phyloP scores from a whole-genome alignment of 768 basidiomycete genomes.

The Cystoderma amianthinum region DNA sequence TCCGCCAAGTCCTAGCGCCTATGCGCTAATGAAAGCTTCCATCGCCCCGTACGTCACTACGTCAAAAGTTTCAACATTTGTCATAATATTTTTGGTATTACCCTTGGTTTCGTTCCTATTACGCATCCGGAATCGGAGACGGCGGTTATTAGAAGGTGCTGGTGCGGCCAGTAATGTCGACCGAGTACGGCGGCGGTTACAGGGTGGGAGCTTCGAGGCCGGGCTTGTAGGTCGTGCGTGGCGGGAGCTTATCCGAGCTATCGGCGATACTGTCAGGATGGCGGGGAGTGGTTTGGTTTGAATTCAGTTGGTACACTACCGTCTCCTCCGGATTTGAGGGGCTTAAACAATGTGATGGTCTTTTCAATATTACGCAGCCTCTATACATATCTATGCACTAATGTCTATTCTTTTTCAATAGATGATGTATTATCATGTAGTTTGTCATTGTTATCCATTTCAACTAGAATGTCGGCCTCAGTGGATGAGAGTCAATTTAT shows the following conservation, averaged over 20 bases:
- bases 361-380: background rate
- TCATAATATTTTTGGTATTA: conserved; percentile 38
- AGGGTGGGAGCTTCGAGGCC: conserved; percentile 28
- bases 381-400: too few species aligned
- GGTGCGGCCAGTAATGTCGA: conserved; percentile 34
- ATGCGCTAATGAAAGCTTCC: conserved; percentile 40
- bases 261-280: conserved; percentile 69
- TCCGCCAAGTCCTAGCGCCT: conserved; percentile 19
- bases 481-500: too few species aligned
- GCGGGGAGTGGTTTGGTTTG: conserved; percentile 69
- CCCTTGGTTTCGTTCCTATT: conserved; percentile 42
- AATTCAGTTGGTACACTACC: conserved; percentile 3
- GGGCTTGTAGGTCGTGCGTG: conserved; percentile 35
- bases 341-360: background rate
- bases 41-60: conserved; percentile 41
- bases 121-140: conserved; percentile 40
- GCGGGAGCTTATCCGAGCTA: conserved; percentile 41
- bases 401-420: too few species aligned
- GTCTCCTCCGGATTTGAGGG: background rate
- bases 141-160: conserved; percentile 14
- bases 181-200: conserved; percentile 48
- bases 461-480: too few species aligned
- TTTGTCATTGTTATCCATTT: too few species aligned
- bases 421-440: too few species aligned
- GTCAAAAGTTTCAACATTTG: conserved; percentile 40